Base-by-base conservation (phyloP, 129 eudicot species). In the Pseudognaphalium luteoalbum region DNA sequence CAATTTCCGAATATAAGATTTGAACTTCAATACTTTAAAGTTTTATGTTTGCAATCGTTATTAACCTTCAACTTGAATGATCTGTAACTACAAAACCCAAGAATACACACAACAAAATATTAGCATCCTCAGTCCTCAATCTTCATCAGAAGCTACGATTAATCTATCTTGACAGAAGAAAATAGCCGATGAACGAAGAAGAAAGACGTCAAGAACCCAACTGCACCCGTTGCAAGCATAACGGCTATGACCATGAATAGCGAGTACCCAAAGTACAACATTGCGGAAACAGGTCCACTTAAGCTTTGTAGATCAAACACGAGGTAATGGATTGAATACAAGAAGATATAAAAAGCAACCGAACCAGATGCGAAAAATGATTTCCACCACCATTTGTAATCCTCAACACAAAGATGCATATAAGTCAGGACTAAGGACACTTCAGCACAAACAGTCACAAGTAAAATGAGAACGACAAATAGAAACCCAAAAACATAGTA, bases 371-470 rank as follows among this genome's bases (percentile, higher is more conserved):
- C 78, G 66, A 72, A 81, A 51, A 81, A 81, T 10, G 84, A 74
- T 50, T 81, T 81, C 80, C 84, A 68, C 84, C 84, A 81, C 84
- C 85, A 81, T 54, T 42, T 75, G 73, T 72, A 70, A 70, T 81
- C 85, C 63, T 81, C 85, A 0, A 81, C 80, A 15, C 85, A 81
- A 52, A 81, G 85, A 39, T 81, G 71, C 85, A 70, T 81, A 32
- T 81, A 76, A 4, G 85, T 81, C 1, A 81, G 68, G 35, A 81
- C 81, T 6, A 76, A 30, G 3, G 81, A 76, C 58, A 81, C 80
- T 58, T 81, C 84, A 5, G 84, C 84, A 20, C 85, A 80, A 66
- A 80, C 80, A 2, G 37, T 68, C 67, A 81, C 81, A 0, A 82
- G 61, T 4, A 82, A 65, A 14, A 82, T 56, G 15, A 82, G 29